Conservation (phyloP, 371 early-diverging fungal genomes). For the Batkoa obscura region DNA sequence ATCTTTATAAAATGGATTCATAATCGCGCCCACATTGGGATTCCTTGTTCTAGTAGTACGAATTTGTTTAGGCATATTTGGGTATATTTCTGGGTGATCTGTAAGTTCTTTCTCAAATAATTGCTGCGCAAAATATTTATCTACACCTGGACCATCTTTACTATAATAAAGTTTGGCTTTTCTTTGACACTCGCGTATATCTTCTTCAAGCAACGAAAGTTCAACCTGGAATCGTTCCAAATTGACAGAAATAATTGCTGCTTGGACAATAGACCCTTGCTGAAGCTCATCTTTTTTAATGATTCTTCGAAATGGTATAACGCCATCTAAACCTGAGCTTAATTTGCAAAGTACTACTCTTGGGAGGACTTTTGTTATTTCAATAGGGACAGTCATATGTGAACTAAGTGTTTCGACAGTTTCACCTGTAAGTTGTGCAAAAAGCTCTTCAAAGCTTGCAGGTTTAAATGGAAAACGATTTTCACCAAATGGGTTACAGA, state of each 20-base stretch:
- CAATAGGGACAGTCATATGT: constrained; percentile 42
- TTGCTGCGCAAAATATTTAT: constrained; percentile 28
- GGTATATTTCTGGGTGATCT: background rate
- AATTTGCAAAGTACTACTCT: constrained; percentile 51
- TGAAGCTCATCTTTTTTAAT: constrained; percentile 33
- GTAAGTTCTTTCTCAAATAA: constrained; percentile 16
- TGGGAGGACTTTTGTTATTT: constrained; percentile 39
- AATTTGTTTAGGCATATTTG: background rate
- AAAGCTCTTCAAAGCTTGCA: constrained; percentile 41
- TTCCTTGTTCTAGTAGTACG: constrained; percentile 6
- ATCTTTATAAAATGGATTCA: constrained; percentile 72
- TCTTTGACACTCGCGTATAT: constrained; percentile 14
- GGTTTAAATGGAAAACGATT: constrained; percentile 38
- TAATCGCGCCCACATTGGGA: constrained; percentile 31
- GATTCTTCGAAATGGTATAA: constrained; percentile 41
- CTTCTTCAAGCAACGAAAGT: constrained; percentile 32
- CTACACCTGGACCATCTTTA: constrained; percentile 29
- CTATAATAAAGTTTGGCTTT: constrained; percentile 49
- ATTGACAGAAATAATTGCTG: constrained; percentile 58
- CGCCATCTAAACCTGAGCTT: constrained; percentile 70
- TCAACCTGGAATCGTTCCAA: constrained; percentile 58
- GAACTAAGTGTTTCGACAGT: constrained; percentile 38
- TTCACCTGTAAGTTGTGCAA: constrained; percentile 81
- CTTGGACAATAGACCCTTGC: constrained; percentile 46
- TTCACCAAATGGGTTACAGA: constrained; percentile 68